Percentiles rank a stretch among this genome's conserved stretches.
phyloP scores from a whole-genome alignment of 352 stramenopile species.

The Globisporangium spiculum region DNA sequence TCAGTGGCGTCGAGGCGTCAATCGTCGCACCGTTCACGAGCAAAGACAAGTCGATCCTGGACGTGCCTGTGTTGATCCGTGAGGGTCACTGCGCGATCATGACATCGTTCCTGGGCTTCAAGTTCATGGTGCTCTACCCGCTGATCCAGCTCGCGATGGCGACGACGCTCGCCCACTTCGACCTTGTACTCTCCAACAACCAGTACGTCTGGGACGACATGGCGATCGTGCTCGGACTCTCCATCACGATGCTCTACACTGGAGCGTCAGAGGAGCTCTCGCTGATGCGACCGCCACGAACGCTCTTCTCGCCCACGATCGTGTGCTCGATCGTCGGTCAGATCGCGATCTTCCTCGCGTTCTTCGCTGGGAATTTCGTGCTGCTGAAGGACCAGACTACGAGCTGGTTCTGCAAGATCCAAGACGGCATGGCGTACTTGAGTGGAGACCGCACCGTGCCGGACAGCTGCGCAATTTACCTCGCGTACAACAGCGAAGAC shows the following conservation, averaged over 20 bases:
- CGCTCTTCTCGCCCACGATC: conserved; percentile 1
- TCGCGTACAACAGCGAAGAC: conserved; percentile 23
- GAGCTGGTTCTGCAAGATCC: not conserved
- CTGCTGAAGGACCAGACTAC: not conserved
- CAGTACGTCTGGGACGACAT: not conserved
- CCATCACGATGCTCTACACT: not conserved
- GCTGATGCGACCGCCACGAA: not conserved
- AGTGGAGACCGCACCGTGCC: not conserved
- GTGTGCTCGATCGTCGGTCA: not conserved
- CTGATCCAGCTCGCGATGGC: not conserved
- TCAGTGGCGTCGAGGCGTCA: conserved; percentile 49
- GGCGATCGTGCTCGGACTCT: not conserved
- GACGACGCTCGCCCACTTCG: not conserved
- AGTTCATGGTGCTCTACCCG: conserved; percentile 61
- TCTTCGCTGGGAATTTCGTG: not conserved
- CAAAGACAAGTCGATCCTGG: conserved; percentile 66
- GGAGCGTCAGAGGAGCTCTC: not conserved
- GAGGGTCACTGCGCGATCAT: conserved; percentile 81
- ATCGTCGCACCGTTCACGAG: conserved; percentile 88
- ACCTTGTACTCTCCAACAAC: not conserved
- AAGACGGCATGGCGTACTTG: not conserved
- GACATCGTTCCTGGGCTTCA: conserved; percentile 49
- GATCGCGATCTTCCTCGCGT: conserved; percentile 1
- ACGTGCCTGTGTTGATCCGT: conserved; percentile 70
- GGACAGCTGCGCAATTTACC: conserved; percentile 19